A percentile compares a stretch with the other conserved stretches of the same genome.
Conservation (phyloP, 78 protist genomes). For the Dictyostelium brefeldianum region DNA sequence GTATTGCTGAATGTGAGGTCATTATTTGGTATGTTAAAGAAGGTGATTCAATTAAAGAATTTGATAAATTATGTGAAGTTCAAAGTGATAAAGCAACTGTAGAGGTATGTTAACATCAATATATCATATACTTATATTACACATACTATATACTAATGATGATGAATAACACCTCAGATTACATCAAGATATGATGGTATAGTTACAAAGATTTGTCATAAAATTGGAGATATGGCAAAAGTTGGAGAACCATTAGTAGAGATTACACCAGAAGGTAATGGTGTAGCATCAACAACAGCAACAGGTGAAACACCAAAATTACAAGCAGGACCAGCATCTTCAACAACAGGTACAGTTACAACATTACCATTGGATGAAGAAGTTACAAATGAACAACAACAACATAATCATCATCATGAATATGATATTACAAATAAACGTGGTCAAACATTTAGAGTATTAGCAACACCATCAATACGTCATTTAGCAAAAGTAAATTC, state of each 20-base stretch:
- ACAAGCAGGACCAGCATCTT: slow-evolving; percentile 17
- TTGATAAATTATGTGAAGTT: slow-evolving; percentile 94
- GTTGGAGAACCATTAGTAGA: slow-evolving; percentile 91
- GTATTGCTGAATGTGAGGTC: slow-evolving; percentile 96
- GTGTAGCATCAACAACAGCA: not conserved
- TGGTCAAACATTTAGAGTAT: slow-evolving; percentile 45
- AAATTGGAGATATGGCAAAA: slow-evolving; percentile 89
- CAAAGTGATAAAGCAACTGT: slow-evolving; percentile 97
- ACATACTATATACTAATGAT: too few relatives aligned
- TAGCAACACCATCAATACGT: slow-evolving; percentile 95
- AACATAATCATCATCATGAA: slow-evolving; percentile 37
- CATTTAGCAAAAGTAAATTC: slow-evolving; percentile 85
- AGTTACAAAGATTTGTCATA: slow-evolving; percentile 80
- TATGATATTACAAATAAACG: slow-evolving; percentile 11
- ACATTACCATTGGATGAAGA: not conserved
- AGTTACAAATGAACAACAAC: not conserved
- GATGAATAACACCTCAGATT: slow-evolving; percentile 61
- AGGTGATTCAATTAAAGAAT: slow-evolving; percentile 91
- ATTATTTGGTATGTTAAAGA: slow-evolving; percentile 92
- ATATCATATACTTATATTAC: slow-evolving; percentile 22
- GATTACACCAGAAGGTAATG: slow-evolving; percentile 80
- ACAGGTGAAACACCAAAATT: slow-evolving; percentile 6
- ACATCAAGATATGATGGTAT: slow-evolving; percentile 89
- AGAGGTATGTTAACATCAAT: slow-evolving; percentile 24
- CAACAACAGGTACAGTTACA: not conserved